Base-by-base conservation (phyloP, 441 rosid species). In the Macaranga tanarius region DNA sequence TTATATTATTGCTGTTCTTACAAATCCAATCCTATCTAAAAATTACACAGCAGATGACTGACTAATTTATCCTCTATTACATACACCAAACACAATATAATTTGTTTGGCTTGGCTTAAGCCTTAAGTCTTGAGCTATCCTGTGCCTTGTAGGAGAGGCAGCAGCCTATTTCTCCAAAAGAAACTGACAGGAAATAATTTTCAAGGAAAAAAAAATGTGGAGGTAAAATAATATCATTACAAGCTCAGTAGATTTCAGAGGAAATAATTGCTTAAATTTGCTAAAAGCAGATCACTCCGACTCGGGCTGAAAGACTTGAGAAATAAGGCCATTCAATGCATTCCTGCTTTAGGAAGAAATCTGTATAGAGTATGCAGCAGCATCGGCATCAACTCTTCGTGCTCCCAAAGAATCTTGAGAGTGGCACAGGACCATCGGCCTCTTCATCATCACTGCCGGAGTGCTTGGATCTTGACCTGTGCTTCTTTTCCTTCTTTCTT, bases 381-480 rank as follows among this genome's bases (percentile, higher is more conserved):
- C 64, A 75, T 45, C 61, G 23, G 13, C 25, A 60, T 81, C 67
- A 89, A 77, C 81, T 84, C 84, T 91, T 95, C 65, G 80, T 63
- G 82, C 73, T 92, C 71, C 77, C 97, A 62, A 95, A 95, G 90
- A 92, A 91, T 83, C 74, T 93, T 34, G 99, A 93, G 66, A 95
- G 93, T 8, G 95, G 95, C 19, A 95, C 92, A 15, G 98, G 99
- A 55, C 98, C 97, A 69, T 79, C 88, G 0, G 79, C 80, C 73
- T 75, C 92, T 64, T 87, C 88, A 54, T 82, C 86, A 8, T 75
- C 84, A 51, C 77, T 78, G 73, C 86, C 71, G 13, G 81, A 82
- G 70, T 70, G 85, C 83, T 88, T 92, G 81, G 71, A 80, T 82
- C 85, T 86, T 51, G 95, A 86, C 70, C 76, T 84, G 75, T 82